These are phyloP conservation scores for Hymenoscyphus infarciens DNA, from an alignment of 2,329 filamentous ascomycete genomes.

Conservation along the genomic window DNA sequence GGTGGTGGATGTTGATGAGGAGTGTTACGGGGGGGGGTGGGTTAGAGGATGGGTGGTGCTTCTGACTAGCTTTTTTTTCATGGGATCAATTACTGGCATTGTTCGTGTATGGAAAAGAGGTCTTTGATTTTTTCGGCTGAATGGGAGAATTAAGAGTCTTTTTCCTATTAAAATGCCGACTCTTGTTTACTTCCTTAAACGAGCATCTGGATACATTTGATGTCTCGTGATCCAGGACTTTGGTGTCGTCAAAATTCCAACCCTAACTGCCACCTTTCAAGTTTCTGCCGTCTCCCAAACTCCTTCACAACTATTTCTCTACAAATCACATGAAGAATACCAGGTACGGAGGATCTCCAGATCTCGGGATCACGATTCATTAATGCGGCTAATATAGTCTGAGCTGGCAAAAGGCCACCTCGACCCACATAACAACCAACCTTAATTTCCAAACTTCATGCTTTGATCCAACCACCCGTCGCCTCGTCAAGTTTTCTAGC, in stretches of 20 bases:
- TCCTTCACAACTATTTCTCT: neutral
- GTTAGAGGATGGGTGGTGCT: neutral
- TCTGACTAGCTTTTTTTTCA: neutral
- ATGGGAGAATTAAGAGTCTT: no score
- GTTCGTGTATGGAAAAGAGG: neutral
- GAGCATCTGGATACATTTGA: no score
- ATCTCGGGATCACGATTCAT: neutral
- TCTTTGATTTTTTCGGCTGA: neutral
- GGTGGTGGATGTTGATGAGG: neutral
- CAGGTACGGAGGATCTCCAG: no score
- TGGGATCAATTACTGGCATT: neutral
- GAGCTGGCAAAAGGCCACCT: neutral
- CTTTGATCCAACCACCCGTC: neutral
- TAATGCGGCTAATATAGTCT: constrained; percentile 1
- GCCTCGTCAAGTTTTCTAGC: neutral
- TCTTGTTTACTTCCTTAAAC: no score
- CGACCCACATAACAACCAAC: neutral
- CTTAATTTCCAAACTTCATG: neutral
- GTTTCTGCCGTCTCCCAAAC: no score
- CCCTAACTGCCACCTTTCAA: no score
- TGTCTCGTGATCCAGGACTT: no score
- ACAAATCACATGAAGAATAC: neutral
- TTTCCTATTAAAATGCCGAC: no score
- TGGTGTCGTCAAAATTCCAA: no score
- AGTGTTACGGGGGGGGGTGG: neutral